These are phyloP conservation scores for Alternaria panax DNA, from an alignment of 2,329 filamentous ascomycete genomes.

Conservation along the genomic window DNA sequence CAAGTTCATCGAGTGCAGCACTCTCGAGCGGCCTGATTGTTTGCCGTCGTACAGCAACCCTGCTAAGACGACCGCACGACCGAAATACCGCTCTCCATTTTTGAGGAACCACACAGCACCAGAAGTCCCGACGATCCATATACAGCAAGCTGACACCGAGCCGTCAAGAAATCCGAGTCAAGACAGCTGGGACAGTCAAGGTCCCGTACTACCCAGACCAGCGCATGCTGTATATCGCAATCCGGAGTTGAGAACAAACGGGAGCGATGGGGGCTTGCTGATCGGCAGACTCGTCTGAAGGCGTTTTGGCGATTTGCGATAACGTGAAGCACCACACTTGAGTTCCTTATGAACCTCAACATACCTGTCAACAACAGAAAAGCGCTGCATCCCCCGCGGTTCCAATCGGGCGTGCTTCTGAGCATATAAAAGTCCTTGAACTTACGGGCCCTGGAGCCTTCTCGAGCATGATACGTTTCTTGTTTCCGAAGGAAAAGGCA, in stretches of 20 bases:
- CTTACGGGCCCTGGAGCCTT: background rate
- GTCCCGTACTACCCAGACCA: conserved; percentile 26
- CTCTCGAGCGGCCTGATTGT: conserved; percentile 9
- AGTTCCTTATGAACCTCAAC: background rate
- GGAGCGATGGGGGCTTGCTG: conserved; percentile 25
- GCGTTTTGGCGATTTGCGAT: conserved; percentile 14
- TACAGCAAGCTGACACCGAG: conserved; percentile 33
- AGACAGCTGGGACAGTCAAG: conserved; percentile 30
- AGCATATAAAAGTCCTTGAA: background rate
- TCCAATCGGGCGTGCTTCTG: background rate
- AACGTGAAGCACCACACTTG: background rate
- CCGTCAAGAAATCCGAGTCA: conserved; percentile 30
- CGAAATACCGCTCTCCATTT: conserved; percentile 27
- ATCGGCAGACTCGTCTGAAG: conserved; percentile 29
- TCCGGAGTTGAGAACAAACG: conserved; percentile 11
- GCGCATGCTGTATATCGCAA: conserved; percentile 25
- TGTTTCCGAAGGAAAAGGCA: background rate
- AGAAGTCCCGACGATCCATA: conserved; percentile 31
- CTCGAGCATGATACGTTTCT: background rate
- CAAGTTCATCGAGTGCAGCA: conserved; percentile 28
- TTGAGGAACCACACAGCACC: conserved; percentile 6
- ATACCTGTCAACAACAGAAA: background rate
- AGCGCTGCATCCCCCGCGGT: background rate
- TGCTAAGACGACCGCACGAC: conserved; percentile 9
- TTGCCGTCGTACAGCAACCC: background rate